These are phyloP conservation scores for Hanseniaspora nectarophila DNA, from an alignment of 805 yeast species.

Conservation along the genomic window DNA sequence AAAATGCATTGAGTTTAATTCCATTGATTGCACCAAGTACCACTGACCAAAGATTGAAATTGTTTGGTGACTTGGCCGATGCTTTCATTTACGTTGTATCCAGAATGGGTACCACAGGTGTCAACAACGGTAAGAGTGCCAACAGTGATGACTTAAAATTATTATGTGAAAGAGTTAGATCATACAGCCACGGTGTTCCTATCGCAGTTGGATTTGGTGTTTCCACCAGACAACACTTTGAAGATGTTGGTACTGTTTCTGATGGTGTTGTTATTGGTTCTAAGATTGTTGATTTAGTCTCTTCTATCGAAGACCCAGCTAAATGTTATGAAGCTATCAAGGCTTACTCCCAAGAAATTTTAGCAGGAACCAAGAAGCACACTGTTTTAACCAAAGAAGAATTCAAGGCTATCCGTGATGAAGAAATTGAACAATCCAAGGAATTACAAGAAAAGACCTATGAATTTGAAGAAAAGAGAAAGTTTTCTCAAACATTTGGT, in stretches of 20 bases:
- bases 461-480: constrained; percentile 47
- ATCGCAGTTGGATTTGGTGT: constrained; percentile 97
- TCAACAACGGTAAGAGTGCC: constrained; percentile 44
- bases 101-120: constrained; percentile 97
- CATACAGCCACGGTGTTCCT: constrained; percentile 63
- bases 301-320: constrained; percentile 45
- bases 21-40: constrained; percentile 97
- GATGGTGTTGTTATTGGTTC: constrained; percentile 97
- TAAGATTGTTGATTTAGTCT: constrained; percentile 59
- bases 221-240: constrained; percentile 80
- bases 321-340: constrained; percentile 51
- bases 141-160: constrained; percentile 45
- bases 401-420: constrained; percentile 29
- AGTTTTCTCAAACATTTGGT: constrained; percentile 72
- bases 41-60: constrained; percentile 71
- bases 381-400: constrained; percentile 27
- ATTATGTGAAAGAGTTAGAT: constrained; percentile 64
- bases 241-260: constrained; percentile 63
- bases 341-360: constrained; percentile 54
- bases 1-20: constrained; percentile 64
- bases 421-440: constrained; percentile 17
- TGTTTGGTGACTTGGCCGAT: constrained; percentile 68
- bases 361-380: constrained; percentile 42
- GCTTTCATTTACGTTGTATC: constrained; percentile 94
- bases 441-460: constrained; percentile 18